Base-by-base conservation (phyloP, 495 filamentous ascomycete species). In the Aspergillus sclerotioniger region DNA sequence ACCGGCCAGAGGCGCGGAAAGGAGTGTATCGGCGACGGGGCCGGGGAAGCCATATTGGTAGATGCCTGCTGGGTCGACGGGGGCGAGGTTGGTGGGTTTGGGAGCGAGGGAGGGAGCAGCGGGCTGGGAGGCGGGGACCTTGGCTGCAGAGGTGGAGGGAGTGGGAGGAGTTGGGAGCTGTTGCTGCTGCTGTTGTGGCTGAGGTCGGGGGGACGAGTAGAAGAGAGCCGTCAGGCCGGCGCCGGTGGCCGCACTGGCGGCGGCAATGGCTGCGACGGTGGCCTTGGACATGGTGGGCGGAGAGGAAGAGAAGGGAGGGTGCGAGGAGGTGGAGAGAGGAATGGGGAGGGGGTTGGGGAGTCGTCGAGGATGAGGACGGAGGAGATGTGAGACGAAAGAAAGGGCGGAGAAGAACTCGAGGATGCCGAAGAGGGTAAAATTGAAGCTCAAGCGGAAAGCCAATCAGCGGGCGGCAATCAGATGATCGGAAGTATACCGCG, bases 41-140 rank as follows among this genome's bases (percentile, higher is more conserved):
- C 94, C 94, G 1, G 94, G 92, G 76, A 98, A 98, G 63, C 95
- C 94, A 74, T 98, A 98, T 70, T 97, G 87, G 72, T 96, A 93
- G 64, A 98, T 80, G 16, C 92, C 94, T 1, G 89, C 76, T 1
- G 94, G 92, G 73, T 98, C 83, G 67, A 97, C 91, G 17, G 84
- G 88, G 29, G 31, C 16, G 32, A 71, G 61, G 45, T 65, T 44
- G 47, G 70, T 37, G 48, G 66, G 63, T 64, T 80, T 78, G 59
- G 66, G 47, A 44, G 71, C 67, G 49, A 77, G 68, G 2, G 71
- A 68, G 29, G 80, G 76, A 13, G 65, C 58, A 50, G 67, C 71
- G 61, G 69, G 63, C 58, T 66, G 74, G 57, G 71, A 59, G n/a
- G 67, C 55, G 28, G 64, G 64, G 44, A 37, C 16, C 12, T 41